These are phyloP conservation scores for Phoma sp. DNA, from an alignment of 2,329 filamentous ascomycete species.

Conservation along the genomic window DNA sequence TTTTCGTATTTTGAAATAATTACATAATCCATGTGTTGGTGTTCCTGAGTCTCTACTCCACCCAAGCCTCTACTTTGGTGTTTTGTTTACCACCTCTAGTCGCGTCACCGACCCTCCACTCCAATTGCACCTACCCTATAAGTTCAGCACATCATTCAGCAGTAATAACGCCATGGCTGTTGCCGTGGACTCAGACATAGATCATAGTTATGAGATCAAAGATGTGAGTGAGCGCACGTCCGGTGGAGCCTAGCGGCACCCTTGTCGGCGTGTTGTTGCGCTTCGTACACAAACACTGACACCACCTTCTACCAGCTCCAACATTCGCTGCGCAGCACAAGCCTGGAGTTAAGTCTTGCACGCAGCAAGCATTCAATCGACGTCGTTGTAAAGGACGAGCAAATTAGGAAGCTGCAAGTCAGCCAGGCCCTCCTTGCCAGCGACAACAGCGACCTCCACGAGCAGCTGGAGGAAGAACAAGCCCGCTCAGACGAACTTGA, in stretches of 20 bases:
- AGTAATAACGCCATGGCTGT: conserved; percentile 35
- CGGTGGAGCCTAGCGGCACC: conserved; percentile 12
- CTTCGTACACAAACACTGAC: conserved; percentile 21
- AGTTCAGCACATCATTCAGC: conserved; percentile 23
- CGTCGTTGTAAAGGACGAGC: conserved; percentile 75
- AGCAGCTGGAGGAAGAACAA: conserved; percentile 66
- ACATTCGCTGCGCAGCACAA: conserved; percentile 58
- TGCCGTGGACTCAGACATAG: conserved; percentile 35
- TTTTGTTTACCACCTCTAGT: conserved; percentile 40
- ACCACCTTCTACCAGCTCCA: conserved; percentile 45
- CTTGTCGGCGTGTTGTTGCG: conserved; percentile 5
- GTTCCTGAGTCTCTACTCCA: not conserved
- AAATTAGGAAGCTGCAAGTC: conserved; percentile 68
- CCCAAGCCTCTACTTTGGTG: conserved; percentile 14
- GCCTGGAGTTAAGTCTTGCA: conserved; percentile 73
- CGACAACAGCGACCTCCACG: conserved; percentile 72
- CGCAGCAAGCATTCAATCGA: conserved; percentile 68
- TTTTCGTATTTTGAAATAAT: not conserved
- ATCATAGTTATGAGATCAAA: conserved; percentile 39
- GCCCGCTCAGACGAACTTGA: conserved; percentile 64
- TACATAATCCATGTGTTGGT: not conserved
- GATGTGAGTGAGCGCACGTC: conserved; percentile 37
- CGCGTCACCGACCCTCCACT: conserved; percentile 38
- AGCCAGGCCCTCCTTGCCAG: conserved; percentile 74
- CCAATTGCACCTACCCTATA: conserved; percentile 17